Percentiles rank a stretch among this genome's conserved stretches.
phyloP scores from a whole-genome alignment of 441 rosid species.

The Corymbia citriodora region DNA sequence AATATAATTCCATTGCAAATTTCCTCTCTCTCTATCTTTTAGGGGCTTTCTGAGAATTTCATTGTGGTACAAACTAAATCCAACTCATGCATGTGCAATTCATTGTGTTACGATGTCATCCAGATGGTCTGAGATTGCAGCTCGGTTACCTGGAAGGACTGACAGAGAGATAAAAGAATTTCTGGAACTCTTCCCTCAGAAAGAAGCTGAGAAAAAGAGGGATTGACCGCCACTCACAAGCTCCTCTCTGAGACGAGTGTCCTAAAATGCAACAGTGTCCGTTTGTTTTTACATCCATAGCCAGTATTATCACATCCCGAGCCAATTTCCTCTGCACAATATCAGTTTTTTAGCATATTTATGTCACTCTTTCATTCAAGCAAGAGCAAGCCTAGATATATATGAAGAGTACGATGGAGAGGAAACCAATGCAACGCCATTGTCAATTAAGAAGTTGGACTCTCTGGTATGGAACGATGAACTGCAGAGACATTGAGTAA shows the following conservation, averaged over 20 bases:
- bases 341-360: too few relatives aligned
- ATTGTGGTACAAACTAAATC: background rate
- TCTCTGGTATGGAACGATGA: too few relatives aligned
- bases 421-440: too few relatives aligned
- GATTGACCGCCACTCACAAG: slow-evolving; percentile 3
- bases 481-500: too few relatives aligned
- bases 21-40: background rate
- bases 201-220: slow-evolving; percentile 8
- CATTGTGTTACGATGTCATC: background rate
- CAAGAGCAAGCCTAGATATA: too few relatives aligned
- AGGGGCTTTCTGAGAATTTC: background rate
- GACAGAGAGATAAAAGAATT: slow-evolving; percentile 3
- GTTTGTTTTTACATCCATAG: too few relatives aligned
- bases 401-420: too few relatives aligned
- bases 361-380: too few relatives aligned
- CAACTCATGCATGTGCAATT: background rate
- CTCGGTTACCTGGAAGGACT: slow-evolving; percentile 6
- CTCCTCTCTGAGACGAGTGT: background rate
- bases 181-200: slow-evolving; percentile 2
- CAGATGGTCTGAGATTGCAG: slow-evolving; percentile 10
- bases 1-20: background rate
- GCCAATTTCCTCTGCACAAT: too few relatives aligned
- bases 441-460: too few relatives aligned
- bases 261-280: too few relatives aligned
- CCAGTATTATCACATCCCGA: too few relatives aligned